A percentile compares a stretch with the other conserved stretches of the same genome.
These are phyloP conservation scores for Aspergillus nidulans DNA, from an alignment of 495 filamentous ascomycete genomes.

Conservation along the genomic window DNA sequence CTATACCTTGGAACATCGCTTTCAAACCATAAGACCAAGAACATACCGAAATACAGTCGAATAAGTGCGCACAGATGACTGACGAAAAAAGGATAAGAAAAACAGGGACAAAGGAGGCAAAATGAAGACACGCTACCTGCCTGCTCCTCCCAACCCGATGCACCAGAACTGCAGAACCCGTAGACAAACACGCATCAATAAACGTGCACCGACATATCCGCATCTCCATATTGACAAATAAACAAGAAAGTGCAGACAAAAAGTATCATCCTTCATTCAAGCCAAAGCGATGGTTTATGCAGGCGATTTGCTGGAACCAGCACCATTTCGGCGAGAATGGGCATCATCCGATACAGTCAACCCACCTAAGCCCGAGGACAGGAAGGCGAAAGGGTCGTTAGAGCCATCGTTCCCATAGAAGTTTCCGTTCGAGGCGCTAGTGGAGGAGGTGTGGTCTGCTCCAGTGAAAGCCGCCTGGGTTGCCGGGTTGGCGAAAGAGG, in stretches of 20 bases:
- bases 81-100: constrained; percentile 25
- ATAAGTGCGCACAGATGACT: constrained; percentile 26
- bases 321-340: constrained; percentile 74
- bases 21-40: constrained; percentile 30
- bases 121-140: constrained; percentile 44
- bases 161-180: constrained; percentile 47
- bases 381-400: constrained; percentile 84
- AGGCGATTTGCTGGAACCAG: constrained; percentile 46
- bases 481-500: constrained; percentile 89
- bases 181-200: constrained; percentile 53
- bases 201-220: constrained; percentile 59
- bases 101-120: constrained; percentile 32
- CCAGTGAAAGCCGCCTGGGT: constrained; percentile 89
- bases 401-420: constrained; percentile 58
- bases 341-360: constrained; percentile 74
- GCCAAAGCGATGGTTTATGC: constrained; percentile 26
- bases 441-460: constrained; percentile 64
- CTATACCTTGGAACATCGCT: constrained; percentile 33
- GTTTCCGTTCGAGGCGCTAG: constrained; percentile 49
- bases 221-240: constrained; percentile 37
- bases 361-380: constrained; percentile 74
- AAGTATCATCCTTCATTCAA: constrained; percentile 12
- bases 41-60: constrained; percentile 24
- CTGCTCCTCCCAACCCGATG: constrained; percentile 50
- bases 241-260: constrained; percentile 4